These are phyloP conservation scores for Lanmaoa rubissima DNA, from an alignment of 768 basidiomycete species.

Conservation along the genomic window DNA sequence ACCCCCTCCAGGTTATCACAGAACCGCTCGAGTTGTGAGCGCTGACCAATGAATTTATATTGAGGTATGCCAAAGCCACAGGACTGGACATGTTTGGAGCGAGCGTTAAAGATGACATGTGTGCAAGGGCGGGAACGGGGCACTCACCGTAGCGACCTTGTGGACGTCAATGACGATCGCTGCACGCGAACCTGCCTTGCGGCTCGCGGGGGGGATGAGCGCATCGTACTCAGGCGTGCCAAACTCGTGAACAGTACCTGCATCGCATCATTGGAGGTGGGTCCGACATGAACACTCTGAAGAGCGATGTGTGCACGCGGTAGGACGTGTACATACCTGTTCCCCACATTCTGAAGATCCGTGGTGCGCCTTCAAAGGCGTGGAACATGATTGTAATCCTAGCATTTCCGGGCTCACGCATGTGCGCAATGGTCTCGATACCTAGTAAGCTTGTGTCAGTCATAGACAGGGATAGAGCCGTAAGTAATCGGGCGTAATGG, in stretches of 20 bases:
- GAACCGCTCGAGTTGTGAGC: constrained; percentile 49
- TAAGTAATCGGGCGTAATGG: background rate
- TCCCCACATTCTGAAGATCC: constrained; percentile 59
- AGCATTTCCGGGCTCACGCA: constrained; percentile 55
- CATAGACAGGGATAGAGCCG: background rate
- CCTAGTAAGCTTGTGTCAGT: constrained; percentile 32
- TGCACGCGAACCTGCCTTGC: constrained; percentile 58
- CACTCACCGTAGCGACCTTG: constrained; percentile 50
- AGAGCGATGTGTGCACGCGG: background rate
- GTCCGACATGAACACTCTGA: background rate
- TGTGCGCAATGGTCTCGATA: constrained; percentile 56
- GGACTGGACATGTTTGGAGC: constrained; percentile 41
- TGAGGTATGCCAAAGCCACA: constrained; percentile 66
- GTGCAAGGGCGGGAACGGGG: background rate
- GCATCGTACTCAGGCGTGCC: constrained; percentile 59
- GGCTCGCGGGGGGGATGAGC: constrained; percentile 44
- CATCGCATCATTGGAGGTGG: background rate
- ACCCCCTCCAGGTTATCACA: constrained; percentile 42
- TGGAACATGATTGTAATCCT: constrained; percentile 61
- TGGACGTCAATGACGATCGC: constrained; percentile 60
- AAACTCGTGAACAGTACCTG: constrained; percentile 61
- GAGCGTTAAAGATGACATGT: background rate
- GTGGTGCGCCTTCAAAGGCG: constrained; percentile 59
- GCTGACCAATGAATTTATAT: constrained; percentile 55
- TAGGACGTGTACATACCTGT: constrained; percentile 38